phyloP scores from a whole-genome alignment of 2,329 filamentous ascomycete species.

The Fusarium lateritium region DNA sequence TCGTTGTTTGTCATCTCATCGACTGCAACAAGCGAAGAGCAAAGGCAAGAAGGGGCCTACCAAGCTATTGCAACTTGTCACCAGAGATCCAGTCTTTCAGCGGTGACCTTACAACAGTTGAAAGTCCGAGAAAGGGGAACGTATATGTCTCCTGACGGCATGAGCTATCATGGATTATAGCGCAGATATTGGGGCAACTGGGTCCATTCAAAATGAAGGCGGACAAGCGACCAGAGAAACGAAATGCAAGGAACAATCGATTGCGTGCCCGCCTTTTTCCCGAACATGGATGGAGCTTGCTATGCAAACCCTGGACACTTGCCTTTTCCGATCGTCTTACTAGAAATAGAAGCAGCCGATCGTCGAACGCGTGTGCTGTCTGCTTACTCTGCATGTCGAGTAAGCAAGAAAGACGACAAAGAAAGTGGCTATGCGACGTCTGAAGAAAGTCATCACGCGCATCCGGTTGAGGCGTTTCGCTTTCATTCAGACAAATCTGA shows the following conservation, averaged over 20 bases:
- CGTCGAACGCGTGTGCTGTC: conserved; percentile 23
- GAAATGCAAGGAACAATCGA: conserved; percentile 38
- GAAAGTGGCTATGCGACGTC: conserved; percentile 19
- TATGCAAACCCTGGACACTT: conserved; percentile 28
- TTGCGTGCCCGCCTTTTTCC: conserved; percentile 34
- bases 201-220: conserved; percentile 36
- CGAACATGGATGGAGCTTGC: conserved; percentile 38
- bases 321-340: conserved; percentile 23
- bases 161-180: conserved; percentile 23
- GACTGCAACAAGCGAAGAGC: background rate
- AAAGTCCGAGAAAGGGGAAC: conserved; percentile 25
- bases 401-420: conserved; percentile 1
- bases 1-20: conserved; percentile 9
- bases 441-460: conserved; percentile 27
- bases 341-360: conserved; percentile 32
- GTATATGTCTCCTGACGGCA: conserved; percentile 36
- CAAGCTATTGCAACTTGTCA: background rate
- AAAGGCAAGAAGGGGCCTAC: background rate
- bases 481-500: conserved; percentile 22
- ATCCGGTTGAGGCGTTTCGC: conserved; percentile 36
- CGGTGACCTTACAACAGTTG: conserved; percentile 3
- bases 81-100: conserved; percentile 12
- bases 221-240: conserved; percentile 32
- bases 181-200: conserved; percentile 22
- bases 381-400: conserved; percentile 16